Base-by-base conservation (phyloP, 148 eudicot species). In the Pouteria glomerata region DNA sequence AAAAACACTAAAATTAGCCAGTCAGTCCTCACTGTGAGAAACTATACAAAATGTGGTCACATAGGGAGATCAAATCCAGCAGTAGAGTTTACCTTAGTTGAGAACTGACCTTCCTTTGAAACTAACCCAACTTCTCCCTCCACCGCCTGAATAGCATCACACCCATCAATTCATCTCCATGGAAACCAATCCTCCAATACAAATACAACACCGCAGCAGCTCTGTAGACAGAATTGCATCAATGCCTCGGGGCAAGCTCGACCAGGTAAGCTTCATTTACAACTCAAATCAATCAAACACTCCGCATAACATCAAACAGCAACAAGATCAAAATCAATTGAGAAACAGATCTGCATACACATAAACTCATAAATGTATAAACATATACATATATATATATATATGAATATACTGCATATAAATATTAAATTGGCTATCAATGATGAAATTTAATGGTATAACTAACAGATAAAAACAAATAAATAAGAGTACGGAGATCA, bases 401-500 rank as follows among this genome's bases (percentile, higher is more conserved):
- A 51, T 75, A 50, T 39, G 23, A 29, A 47, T 27, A 30, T 65
- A 21, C 11, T 7, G 62, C 55, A 67, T 23, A 41, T n/a, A n/a
- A n/a, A 56, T 65, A 67, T 55, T 8, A 31, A 63, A 71, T 72
- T 63, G 70, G 23, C 26, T 47, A 55, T 6, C 30, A 70, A 56
- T 37, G 2, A 70, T 26, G 37, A 70, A 37, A 56, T 37, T 67
- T 31, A 26, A 18, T 18, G 37, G 34, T 24, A 6, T 29, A 39
- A 56, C 48, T 70, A 56, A 56, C 63, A 1, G 18, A 41, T 23
- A 19, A 24, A 34, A 62, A 62, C 47, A 63, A 65, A 31, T 21
- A 48, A 23, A 35, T 64, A 48, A 70, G 72, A 64, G 72, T 42
- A 59, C n/a, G 41, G 67, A 68, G 68, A 79, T 83, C 80, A 63